Evolutionary conservation across 2,329 filamentous ascomycete genomes (phyloP), one percentile per base, ranked within the genome.

Genomic region (Dactylellina drechsleri): DNA sequence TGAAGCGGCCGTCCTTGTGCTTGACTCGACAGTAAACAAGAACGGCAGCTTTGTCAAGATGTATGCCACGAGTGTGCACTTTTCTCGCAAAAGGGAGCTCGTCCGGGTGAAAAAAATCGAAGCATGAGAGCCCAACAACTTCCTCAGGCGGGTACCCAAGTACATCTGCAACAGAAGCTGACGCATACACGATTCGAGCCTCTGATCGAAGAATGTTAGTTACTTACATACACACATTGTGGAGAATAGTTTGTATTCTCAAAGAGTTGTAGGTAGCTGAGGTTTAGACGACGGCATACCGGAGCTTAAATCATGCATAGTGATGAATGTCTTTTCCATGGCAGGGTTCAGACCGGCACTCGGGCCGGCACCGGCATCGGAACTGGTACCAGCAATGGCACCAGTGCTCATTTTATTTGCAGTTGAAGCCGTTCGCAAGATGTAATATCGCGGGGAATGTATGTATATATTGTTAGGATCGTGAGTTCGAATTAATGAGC

Each of bases 321-420:
- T 93, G 84, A 96, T 95, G 83, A 96, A 96, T 36, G 92, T 95
- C 78, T 91, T 91, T 83, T 93, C 91, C 91, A 92, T 92, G 23
- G 54, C 43, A 20, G 54, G 40, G 18, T 45, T 59, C 49, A 61
- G 10, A 36, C 10, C 31, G 6, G 31, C 31, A 8, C 31, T 10
- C 5, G 31, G 1, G 10, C 31, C 31, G 31, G 31, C 31, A 36
- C 31, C 31, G 31, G 31, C 31, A 36, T 36, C 31, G 31, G 31
- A 36, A 5, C 31, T 36, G 6, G 31, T 36, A 36, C 31, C 10
- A 36, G 31, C 31, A 36, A 36, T 36, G 31, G 31, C 31, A 36
- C 31, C 6, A 5, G 31, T 10, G 31, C 31, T 36, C 31, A 36
- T 36, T 10, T 36, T 23, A 2, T 10, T 36, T 36, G 10, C 10